These are phyloP conservation scores for Dioszegia aurantiaca DNA, from an alignment of 768 basidiomycete genomes.

Conservation along the genomic window DNA sequence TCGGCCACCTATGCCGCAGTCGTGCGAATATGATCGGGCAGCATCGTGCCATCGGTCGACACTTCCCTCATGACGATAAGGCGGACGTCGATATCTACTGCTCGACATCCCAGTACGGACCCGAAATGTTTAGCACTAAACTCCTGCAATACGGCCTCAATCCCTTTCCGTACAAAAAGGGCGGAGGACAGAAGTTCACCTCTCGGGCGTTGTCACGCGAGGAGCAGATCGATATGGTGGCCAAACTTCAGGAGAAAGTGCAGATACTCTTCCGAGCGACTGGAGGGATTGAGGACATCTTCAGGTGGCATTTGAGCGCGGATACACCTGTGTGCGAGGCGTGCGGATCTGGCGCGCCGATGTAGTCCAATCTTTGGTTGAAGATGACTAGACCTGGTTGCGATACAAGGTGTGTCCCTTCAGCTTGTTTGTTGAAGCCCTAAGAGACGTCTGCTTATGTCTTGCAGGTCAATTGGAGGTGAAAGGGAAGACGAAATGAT, in stretches of 20 bases:
- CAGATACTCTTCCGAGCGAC: background rate
- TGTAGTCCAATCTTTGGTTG: too few species aligned
- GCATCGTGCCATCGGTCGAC: background rate
- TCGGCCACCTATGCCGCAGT: background rate
- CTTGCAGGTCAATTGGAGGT: too few species aligned
- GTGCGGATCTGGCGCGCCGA: background rate
- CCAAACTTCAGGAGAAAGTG: background rate
- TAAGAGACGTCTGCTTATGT: too few species aligned
- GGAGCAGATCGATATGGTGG: background rate
- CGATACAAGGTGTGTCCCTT: too few species aligned
- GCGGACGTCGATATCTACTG: conserved; percentile 4
- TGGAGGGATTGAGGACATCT: background rate
- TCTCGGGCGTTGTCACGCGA: too few species aligned
- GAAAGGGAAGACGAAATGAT: too few species aligned
- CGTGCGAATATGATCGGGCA: background rate
- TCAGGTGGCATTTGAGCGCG: background rate
- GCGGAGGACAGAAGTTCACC: too few species aligned
- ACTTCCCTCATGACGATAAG: background rate
- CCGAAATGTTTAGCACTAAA: background rate
- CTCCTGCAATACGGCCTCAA: background rate
- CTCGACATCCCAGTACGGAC: background rate
- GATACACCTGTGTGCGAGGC: background rate
- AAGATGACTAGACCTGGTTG: too few species aligned
- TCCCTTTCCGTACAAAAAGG: background rate
- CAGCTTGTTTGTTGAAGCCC: too few species aligned